phyloP scores from a whole-genome alignment of 805 yeast genomes.

The Metschnikowia baotianmanensis region DNA sequence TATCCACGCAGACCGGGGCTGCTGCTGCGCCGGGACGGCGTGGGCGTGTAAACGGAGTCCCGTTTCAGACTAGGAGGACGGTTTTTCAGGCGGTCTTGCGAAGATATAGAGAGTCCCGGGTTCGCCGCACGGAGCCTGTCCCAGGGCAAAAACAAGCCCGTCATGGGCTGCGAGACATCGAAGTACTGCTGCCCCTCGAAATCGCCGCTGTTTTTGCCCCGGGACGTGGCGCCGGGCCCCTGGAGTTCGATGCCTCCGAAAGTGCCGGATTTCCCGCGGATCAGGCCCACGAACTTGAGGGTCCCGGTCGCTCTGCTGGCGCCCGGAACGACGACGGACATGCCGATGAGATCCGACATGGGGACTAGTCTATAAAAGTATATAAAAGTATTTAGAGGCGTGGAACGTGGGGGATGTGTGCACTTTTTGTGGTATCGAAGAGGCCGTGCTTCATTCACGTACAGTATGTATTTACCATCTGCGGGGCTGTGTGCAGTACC shows the following conservation, averaged over 20 bases:
- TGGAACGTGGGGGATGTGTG: too few species aligned
- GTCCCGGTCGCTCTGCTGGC: conserved; percentile 59
- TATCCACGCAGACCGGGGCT: conserved; percentile 5
- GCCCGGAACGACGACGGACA: conserved; percentile 55
- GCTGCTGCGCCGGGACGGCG: conserved; percentile 13
- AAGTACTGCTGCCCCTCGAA: conserved; percentile 73
- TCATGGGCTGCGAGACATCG: conserved; percentile 54
- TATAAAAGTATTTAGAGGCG: not conserved
- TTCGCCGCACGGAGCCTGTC: conserved; percentile 40
- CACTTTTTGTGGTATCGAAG: too few species aligned
- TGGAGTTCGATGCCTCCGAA: conserved; percentile 86
- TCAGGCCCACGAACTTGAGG: conserved; percentile 67
- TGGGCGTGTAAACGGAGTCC: conserved; percentile 15
- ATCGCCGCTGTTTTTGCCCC: conserved; percentile 87
- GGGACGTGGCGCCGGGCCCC: conserved; percentile 52
- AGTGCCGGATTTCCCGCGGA: conserved; percentile 65
- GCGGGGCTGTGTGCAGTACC: not conserved
- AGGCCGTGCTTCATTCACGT: not conserved
- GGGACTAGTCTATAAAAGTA: not conserved
- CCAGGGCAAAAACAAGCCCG: conserved; percentile 75
- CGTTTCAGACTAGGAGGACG: conserved; percentile 8
- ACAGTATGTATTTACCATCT: too few species aligned
- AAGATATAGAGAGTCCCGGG: conserved; percentile 28
- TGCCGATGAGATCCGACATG: conserved; percentile 35
- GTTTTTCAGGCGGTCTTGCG: conserved; percentile 3